Evolutionary conservation across 116 monocot genomes (phyloP).

Genomic region (Iris pallida): DNA sequence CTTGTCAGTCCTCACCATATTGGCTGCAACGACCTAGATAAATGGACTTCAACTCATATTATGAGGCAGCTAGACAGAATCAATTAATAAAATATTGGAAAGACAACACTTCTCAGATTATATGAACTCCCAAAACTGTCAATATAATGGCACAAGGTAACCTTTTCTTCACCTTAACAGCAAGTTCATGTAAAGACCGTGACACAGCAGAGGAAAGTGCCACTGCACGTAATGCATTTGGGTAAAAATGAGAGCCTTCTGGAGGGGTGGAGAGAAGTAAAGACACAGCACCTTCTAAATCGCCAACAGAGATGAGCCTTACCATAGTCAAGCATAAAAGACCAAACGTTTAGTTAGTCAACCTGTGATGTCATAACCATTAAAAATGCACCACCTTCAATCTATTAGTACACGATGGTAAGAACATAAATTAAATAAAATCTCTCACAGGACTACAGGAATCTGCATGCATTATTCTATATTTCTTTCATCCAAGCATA

Average conservation of each 20-base stretch:
- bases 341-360: not conserved
- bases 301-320: constrained; percentile 89
- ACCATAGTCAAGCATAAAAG: not conserved
- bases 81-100: constrained; percentile 1
- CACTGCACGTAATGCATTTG: constrained; percentile 93
- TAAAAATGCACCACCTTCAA: no score
- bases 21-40: constrained; percentile 91
- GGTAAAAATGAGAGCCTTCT: constrained; percentile 89
- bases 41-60: not conserved
- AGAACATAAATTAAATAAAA: no score
- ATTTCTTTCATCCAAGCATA: no score
- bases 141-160: not conserved
- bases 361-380: not conserved
- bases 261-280: constrained; percentile 94
- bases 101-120: not conserved
- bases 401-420: no score
- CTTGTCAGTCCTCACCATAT: constrained; percentile 99
- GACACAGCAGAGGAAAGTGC: constrained; percentile 97
- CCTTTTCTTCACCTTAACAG: constrained; percentile 65
- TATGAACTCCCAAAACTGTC: not conserved
- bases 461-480: no score
- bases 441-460: no score
- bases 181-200: constrained; percentile 92
- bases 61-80: not conserved
- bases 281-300: constrained; percentile 92